Evolutionary conservation across 495 filamentous ascomycete species (phyloP).

Genomic region (Penicillium coprophilum): DNA sequence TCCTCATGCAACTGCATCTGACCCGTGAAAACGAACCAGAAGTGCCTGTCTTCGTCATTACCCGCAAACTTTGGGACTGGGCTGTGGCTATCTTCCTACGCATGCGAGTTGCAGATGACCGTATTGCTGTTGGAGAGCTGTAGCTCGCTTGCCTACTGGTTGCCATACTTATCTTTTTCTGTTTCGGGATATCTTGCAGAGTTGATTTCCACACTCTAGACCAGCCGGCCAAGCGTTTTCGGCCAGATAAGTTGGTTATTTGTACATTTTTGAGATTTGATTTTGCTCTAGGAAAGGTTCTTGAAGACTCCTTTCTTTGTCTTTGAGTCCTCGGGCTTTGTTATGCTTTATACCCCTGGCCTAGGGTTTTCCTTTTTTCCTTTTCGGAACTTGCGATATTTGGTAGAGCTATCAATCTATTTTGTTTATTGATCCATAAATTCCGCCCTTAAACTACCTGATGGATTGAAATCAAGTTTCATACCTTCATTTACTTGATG

Average conservation of each 20-base stretch:
- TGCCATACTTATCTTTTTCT: not conserved
- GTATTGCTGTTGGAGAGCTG: slow-evolving; percentile 23
- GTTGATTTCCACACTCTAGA: not conserved
- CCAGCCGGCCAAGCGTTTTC: slow-evolving; percentile 5
- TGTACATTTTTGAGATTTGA: slow-evolving; percentile 10
- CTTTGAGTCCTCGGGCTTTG: not conserved
- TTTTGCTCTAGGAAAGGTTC: not conserved
- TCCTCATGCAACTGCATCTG: slow-evolving; percentile 67
- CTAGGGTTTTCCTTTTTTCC: slow-evolving; percentile 15
- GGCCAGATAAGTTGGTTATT: not conserved
- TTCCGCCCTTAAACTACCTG: not conserved
- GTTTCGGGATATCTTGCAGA: slow-evolving; percentile 11
- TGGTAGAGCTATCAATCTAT: slow-evolving; percentile 24
- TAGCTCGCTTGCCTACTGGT: slow-evolving; percentile 15
- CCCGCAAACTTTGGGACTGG: slow-evolving; percentile 47
- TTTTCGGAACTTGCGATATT: slow-evolving; percentile 10
- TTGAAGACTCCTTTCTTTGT: slow-evolving; percentile 2
- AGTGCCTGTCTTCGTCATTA: slow-evolving; percentile 61
- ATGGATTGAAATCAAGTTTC: not conserved
- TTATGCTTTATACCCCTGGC: slow-evolving; percentile 7
- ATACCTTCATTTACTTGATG: not conserved
- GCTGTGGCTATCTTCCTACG: slow-evolving; percentile 41
- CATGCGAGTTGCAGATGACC: slow-evolving; percentile 41
- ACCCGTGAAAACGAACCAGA: slow-evolving; percentile 62
- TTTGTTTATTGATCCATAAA: not conserved